Percentiles rank a stretch among this genome's conserved stretches.
phyloP scores from a whole-genome alignment of 163 green algal species.

The Scenedesmus sp. region DNA sequence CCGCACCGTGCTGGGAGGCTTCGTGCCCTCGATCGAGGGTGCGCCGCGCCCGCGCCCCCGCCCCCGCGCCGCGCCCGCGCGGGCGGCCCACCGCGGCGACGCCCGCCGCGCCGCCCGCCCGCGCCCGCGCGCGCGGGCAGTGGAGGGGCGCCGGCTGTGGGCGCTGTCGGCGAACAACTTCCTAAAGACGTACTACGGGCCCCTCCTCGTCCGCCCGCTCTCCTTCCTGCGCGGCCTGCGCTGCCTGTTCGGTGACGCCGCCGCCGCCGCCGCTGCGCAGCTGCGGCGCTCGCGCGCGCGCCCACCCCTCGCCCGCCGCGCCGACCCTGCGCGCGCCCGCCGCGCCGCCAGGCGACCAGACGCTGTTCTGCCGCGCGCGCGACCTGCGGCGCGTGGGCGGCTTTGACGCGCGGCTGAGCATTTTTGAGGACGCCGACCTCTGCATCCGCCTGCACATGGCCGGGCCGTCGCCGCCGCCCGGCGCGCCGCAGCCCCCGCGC shows the following conservation, averaged over 20 bases:
- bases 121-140: constrained; percentile 8
- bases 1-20: constrained; percentile 66
- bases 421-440: constrained; percentile 88
- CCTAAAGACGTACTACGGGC: constrained; percentile 71
- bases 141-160: constrained; percentile 51
- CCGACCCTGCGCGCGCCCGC: too few species aligned
- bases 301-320: too few species aligned
- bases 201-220: constrained; percentile 61
- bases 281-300: too few species aligned
- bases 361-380: constrained; percentile 66
- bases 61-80: too few species aligned
- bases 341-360: constrained; percentile 70
- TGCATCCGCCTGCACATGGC: constrained; percentile 73
- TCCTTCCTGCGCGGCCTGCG: constrained; percentile 67
- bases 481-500: not conserved
- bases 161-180: constrained; percentile 69
- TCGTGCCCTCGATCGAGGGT: constrained; percentile 68
- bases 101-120: too few species aligned
- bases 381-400: constrained; percentile 73
- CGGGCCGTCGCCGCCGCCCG: constrained; percentile 15
- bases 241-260: constrained; percentile 72
- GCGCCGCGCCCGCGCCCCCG: not conserved
- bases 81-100: too few species aligned
- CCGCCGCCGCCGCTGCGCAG: too few species aligned
- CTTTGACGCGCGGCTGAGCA: constrained; percentile 67